Evolutionary conservation across 2,329 filamentous ascomycete genomes (phyloP).

Genomic region (Penicillium sp.): DNA sequence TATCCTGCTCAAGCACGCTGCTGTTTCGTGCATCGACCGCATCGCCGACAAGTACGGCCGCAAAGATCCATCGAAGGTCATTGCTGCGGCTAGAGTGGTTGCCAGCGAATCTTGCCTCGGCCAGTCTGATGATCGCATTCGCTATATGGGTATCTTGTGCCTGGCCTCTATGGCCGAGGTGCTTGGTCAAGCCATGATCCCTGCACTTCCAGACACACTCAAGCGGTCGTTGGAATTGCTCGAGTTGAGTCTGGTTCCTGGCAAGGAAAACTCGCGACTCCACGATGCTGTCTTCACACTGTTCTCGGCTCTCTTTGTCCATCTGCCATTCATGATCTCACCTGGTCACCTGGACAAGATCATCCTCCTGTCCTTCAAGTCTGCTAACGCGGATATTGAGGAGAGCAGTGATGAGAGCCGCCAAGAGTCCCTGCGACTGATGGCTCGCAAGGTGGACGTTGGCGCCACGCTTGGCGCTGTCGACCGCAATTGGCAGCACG

Average conservation of each 20-base stretch:
- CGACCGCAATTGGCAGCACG: slow-evolving; percentile 67
- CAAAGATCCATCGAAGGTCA: slow-evolving; percentile 76
- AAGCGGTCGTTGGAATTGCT: slow-evolving; percentile 71
- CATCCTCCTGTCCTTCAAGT: slow-evolving; percentile 69
- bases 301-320: slow-evolving; percentile 73
- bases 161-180: slow-evolving; percentile 87
- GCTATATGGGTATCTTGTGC: slow-evolving; percentile 81
- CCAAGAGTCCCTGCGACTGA: slow-evolving; percentile 66
- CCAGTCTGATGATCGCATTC: slow-evolving; percentile 68
- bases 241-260: slow-evolving; percentile 57
- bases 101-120: slow-evolving; percentile 74
- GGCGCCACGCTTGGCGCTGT: slow-evolving; percentile 74
- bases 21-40: slow-evolving; percentile 85
- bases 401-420: slow-evolving; percentile 65
- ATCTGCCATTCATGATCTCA: slow-evolving; percentile 87
- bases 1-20: slow-evolving; percentile 75
- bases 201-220: slow-evolving; percentile 74
- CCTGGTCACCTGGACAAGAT: slow-evolving; percentile 70
- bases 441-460: slow-evolving; percentile 74
- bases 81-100: slow-evolving; percentile 72
- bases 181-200: slow-evolving; percentile 79
- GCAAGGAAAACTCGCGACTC: slow-evolving; percentile 59
- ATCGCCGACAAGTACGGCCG: slow-evolving; percentile 95
- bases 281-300: slow-evolving; percentile 83
- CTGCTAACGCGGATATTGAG: slow-evolving; percentile 62